Conservation (phyloP, 2,329 filamentous ascomycete species). For the Alternaria angustiovoidea region DNA sequence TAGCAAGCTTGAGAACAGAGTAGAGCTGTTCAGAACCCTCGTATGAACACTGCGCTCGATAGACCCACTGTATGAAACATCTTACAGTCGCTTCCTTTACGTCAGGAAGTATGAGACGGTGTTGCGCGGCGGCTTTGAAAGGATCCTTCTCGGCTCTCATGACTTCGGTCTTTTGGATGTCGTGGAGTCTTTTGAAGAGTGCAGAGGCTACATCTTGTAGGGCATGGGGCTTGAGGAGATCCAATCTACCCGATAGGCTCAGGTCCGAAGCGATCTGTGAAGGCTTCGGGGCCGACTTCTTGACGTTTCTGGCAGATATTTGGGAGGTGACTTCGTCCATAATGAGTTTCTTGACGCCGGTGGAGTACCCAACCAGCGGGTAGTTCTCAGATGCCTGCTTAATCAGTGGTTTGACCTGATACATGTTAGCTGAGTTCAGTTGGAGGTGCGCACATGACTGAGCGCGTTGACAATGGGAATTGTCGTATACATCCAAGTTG, state of each 20-base stretch:
- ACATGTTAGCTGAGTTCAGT: background rate
- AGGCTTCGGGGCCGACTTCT: background rate
- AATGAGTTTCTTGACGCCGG: background rate
- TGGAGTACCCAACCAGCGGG: background rate
- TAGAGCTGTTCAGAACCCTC: slow-evolving; percentile 21
- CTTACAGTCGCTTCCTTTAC: slow-evolving; percentile 15
- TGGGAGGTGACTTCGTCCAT: slow-evolving; percentile 7
- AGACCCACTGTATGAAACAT: slow-evolving; percentile 31
- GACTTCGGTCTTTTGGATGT: slow-evolving; percentile 18
- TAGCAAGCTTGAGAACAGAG: slow-evolving; percentile 24
- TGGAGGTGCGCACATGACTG: background rate
- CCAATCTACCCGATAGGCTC: slow-evolving; percentile 10
- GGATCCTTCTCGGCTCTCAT: slow-evolving; percentile 3
- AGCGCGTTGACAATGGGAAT: background rate
- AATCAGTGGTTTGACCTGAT: background rate
- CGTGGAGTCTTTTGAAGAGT: slow-evolving; percentile 7
- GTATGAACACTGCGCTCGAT: slow-evolving; percentile 10
- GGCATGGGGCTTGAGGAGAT: slow-evolving; percentile 17
- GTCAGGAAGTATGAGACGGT: slow-evolving; percentile 21
- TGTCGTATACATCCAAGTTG: background rate
- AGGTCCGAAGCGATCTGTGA: background rate
- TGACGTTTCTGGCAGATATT: slow-evolving; percentile 9
- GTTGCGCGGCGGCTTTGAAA: slow-evolving; percentile 28
- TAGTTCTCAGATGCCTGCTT: background rate
- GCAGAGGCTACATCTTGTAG: slow-evolving; percentile 11